Percentiles rank a stretch among this genome's conserved stretches.
Evolutionary conservation across 805 yeast species (phyloP).

Genomic region (Starmera dryadoides): DNA sequence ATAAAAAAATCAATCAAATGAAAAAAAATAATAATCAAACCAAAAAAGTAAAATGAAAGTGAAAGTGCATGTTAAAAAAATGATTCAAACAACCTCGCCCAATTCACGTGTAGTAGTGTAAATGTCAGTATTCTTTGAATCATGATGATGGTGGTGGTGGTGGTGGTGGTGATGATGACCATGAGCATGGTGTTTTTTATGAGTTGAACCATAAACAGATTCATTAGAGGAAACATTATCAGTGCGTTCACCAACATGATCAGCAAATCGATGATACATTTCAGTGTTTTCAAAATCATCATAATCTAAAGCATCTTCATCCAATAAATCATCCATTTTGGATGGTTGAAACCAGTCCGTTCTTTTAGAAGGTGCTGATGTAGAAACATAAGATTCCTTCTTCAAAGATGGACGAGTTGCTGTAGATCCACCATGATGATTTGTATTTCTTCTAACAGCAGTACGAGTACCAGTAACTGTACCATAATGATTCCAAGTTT

Average conservation of each 20-base stretch:
- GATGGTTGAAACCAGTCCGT: constrained; percentile 23
- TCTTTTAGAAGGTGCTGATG: constrained; percentile 29
- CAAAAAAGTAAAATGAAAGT: too few relatives aligned
- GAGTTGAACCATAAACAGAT: too few relatives aligned
- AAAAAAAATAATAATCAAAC: too few relatives aligned
- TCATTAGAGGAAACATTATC: constrained; percentile 1
- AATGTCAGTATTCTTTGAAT: too few relatives aligned
- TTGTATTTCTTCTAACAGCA: background rate
- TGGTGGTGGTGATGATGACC: too few relatives aligned
- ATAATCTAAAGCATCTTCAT: constrained; percentile 12
- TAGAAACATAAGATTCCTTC: constrained; percentile 17
- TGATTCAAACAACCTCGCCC: too few relatives aligned
- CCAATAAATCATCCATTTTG: constrained; percentile 4
- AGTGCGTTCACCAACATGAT: constrained; percentile 14
- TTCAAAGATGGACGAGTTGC: constrained; percentile 2
- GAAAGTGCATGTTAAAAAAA: too few relatives aligned
- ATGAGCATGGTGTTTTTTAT: too few relatives aligned
- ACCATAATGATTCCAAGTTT: constrained; percentile 19
- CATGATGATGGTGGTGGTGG: too few relatives aligned
- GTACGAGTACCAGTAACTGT: constrained; percentile 8
- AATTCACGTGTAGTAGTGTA: too few relatives aligned
- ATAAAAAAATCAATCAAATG: too few relatives aligned
- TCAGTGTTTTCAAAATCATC: constrained; percentile 18
- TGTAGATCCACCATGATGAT: constrained; percentile 2
- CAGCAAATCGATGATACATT: constrained; percentile 12